A percentile compares a stretch with the other conserved stretches of the same genome.
phyloP scores from a whole-genome alignment of 2,329 filamentous ascomycete genomes.

The Ceratocystis colombiana region DNA sequence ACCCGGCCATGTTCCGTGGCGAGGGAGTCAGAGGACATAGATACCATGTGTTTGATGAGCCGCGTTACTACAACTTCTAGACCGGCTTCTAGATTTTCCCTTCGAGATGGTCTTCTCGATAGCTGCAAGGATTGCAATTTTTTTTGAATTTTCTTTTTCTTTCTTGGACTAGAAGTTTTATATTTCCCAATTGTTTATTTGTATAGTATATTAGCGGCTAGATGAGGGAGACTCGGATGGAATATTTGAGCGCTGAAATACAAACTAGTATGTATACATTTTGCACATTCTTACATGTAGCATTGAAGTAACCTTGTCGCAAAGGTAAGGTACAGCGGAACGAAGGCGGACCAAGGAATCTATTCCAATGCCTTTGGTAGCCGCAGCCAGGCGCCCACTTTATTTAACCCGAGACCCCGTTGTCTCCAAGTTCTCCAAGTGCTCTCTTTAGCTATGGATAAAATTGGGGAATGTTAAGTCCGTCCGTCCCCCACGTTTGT shows the following conservation, averaged over 20 bases:
- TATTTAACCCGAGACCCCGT: neutral
- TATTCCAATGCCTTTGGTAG: neutral
- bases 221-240: neutral
- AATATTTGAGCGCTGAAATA: neutral
- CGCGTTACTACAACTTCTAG: constrained; percentile 52
- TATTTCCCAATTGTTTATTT: neutral
- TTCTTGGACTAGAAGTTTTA: constrained; percentile 29
- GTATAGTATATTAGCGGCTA: neutral
- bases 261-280: neutral
- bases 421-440: neutral
- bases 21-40: constrained; percentile 77
- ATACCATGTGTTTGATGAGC: constrained; percentile 94
- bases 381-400: neutral
- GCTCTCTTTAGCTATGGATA: neutral
- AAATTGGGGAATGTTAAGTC: neutral
- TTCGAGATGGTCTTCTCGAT: no score
- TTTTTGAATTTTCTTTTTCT: neutral
- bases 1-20: constrained; percentile 75
- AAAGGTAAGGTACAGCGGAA: no score
- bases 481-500: no score
- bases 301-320: no score
- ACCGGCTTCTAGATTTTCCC: no score
- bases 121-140: no score
- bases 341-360: neutral
- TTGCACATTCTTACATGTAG: no score